Percentiles rank a stretch among this genome's conserved stretches.
These are phyloP conservation scores for Cicer chorassanicum DNA, from an alignment of 306 rosid genomes.

Conservation along the genomic window DNA sequence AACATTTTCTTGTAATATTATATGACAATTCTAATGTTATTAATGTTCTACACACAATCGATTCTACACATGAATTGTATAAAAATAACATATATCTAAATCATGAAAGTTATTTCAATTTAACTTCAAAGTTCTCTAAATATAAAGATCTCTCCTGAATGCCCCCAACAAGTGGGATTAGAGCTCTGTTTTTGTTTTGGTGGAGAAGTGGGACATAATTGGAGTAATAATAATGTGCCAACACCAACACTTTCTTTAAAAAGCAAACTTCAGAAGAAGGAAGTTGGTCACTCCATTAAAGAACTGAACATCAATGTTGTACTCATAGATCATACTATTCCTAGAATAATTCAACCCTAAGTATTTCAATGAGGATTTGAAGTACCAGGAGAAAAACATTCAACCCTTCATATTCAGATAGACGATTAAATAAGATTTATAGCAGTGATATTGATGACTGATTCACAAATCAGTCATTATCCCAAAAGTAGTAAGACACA, in stretches of 20 bases:
- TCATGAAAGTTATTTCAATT: no score
- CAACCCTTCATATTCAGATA: no score
- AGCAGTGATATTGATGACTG: background rate
- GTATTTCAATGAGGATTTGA: slow-evolving; percentile 29
- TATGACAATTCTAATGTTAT: background rate
- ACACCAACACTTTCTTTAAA: background rate
- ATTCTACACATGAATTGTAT: no score
- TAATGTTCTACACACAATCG: background rate
- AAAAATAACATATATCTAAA: no score
- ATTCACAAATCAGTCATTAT: background rate
- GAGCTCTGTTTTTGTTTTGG: no score
- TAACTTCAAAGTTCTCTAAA: no score
- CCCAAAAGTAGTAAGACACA: background rate
- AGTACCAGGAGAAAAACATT: background rate
- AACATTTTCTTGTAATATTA: background rate
- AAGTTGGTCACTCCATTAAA: slow-evolving; percentile 45
- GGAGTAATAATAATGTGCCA: slow-evolving; percentile 5
- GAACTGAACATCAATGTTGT: slow-evolving; percentile 46
- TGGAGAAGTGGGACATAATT: background rate
- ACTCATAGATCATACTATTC: slow-evolving; percentile 43
- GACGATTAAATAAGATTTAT: background rate
- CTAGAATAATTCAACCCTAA: slow-evolving; percentile 44
- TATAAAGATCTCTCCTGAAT: no score
- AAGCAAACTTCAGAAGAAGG: slow-evolving; percentile 43
- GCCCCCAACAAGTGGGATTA: no score